These are phyloP conservation scores for Pseudocercospora crystallina DNA, from an alignment of 2,329 filamentous ascomycete species.

Conservation along the genomic window DNA sequence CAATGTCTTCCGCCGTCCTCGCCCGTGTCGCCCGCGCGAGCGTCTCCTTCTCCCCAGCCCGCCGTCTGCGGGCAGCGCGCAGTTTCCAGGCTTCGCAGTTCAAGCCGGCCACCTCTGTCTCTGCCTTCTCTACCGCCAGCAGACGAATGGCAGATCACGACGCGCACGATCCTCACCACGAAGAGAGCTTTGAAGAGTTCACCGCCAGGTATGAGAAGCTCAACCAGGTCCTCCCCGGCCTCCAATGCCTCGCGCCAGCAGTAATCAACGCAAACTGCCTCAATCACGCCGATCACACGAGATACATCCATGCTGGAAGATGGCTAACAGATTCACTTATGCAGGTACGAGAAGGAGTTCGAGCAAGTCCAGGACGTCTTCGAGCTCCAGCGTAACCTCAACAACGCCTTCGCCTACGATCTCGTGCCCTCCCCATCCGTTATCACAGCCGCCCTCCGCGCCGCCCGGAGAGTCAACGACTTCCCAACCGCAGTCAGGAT, in stretches of 20 bases:
- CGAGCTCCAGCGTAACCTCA: conserved; percentile 95
- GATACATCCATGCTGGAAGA: conserved; percentile 11
- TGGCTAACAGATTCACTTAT: conserved; percentile 22
- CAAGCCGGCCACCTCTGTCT: conserved; percentile 27
- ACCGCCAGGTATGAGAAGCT: conserved; percentile 74
- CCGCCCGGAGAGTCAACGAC: conserved; percentile 95
- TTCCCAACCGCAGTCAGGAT: conserved; percentile 96
- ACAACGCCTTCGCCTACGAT: conserved; percentile 99
- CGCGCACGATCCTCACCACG: conserved; percentile 63
- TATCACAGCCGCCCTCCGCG: conserved; percentile 85
- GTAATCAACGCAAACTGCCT: conserved; percentile 31
- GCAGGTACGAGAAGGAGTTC: conserved; percentile 99
- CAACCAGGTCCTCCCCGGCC: conserved; percentile 8
- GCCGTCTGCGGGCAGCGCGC: conserved; percentile 24
- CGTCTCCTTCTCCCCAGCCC: conserved; percentile 24
- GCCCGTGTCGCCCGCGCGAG: conserved; percentile 28
- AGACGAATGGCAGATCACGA: conserved; percentile 38
- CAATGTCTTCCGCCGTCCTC: conserved; percentile 32
- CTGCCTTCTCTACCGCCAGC: conserved; percentile 53
- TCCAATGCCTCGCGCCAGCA: conserved; percentile 18
- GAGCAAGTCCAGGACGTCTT: conserved; percentile 97
- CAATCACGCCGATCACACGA: conserved; percentile 20
- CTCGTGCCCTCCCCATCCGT: conserved; percentile 93
- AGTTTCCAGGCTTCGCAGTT: conserved; percentile 27
- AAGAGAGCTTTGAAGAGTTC: conserved; percentile 99